These are phyloP conservation scores for Lagenaria siceraria DNA, from an alignment of 306 rosid genomes.

Conservation along the genomic window DNA sequence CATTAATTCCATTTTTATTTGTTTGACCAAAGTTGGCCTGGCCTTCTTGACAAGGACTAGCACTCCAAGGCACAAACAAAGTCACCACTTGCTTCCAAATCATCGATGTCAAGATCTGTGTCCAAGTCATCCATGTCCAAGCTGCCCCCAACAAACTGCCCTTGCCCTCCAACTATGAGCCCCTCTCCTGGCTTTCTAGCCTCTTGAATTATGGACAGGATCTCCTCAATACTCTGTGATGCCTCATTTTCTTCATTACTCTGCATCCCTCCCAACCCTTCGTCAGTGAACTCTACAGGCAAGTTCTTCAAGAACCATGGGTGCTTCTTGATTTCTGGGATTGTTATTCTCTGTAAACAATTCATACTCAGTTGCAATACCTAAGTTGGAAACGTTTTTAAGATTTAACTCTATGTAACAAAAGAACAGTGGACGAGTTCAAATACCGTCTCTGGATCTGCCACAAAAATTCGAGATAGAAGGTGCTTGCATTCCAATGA, in stretches of 20 bases:
- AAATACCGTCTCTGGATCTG: slow-evolving; percentile 73
- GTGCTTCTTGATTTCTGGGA: slow-evolving; percentile 71
- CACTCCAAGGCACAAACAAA: slow-evolving; percentile 68
- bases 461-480: slow-evolving; percentile 68
- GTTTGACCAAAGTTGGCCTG: slow-evolving; percentile 8
- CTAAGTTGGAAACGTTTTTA: background rate
- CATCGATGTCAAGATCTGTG: slow-evolving; percentile 72
- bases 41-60: background rate
- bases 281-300: slow-evolving; percentile 63
- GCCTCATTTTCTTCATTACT: slow-evolving; percentile 19
- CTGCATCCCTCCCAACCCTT: slow-evolving; percentile 16
- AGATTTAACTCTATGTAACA: background rate
- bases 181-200: slow-evolving; percentile 50
- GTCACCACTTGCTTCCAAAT: slow-evolving; percentile 79
- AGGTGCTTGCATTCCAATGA: slow-evolving; percentile 73
- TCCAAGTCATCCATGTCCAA: slow-evolving; percentile 84
- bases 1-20: slow-evolving; percentile 8
- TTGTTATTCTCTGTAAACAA: slow-evolving; percentile 60
- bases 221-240: slow-evolving; percentile 48
- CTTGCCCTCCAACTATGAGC: slow-evolving; percentile 40
- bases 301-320: slow-evolving; percentile 63
- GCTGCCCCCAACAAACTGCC: slow-evolving; percentile 56
- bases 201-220: slow-evolving; percentile 59
- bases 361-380: background rate
- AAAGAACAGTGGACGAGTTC: background rate